Conservation (phyloP, 78 protist genomes). For the Dictyostelium capitatum region DNA sequence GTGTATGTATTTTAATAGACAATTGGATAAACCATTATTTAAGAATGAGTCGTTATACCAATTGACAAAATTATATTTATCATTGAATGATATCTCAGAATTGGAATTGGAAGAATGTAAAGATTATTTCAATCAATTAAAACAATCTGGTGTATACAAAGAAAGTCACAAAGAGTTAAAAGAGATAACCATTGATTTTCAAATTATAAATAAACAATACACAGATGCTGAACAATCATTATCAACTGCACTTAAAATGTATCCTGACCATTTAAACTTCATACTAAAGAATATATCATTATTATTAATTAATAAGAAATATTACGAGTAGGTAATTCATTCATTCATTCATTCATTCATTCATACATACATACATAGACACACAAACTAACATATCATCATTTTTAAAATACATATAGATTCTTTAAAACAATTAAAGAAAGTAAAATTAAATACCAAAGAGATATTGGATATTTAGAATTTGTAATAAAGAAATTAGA, state of each 20-base stretch:
- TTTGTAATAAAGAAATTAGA: not conserved
- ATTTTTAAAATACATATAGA: not conserved
- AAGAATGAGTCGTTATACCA: constrained; percentile 22
- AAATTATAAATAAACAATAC: constrained; percentile 1
- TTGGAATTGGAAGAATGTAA: constrained; percentile 22
- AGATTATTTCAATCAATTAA: constrained; percentile 4
- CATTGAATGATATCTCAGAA: not conserved
- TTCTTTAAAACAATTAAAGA: constrained; percentile 22
- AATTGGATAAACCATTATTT: constrained; percentile 25
- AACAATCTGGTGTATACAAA: not conserved
- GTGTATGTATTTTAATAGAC: not conserved
- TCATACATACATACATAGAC: not conserved
- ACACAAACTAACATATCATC: not conserved
- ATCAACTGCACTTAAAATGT: not conserved
- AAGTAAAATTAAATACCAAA: constrained; percentile 10
- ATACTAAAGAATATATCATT: not conserved
- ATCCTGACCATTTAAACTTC: constrained; percentile 16
- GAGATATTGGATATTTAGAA: not conserved
- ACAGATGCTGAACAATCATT: not conserved
- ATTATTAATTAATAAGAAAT: constrained; percentile 10
- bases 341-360: not conserved
- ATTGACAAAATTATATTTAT: constrained; percentile 2
- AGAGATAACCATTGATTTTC: constrained; percentile 7
- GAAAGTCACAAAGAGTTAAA: constrained; percentile 21
- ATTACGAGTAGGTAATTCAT: constrained; percentile 2